Conservation (phyloP, 495 filamentous ascomycete species). For the Hyaloscypha bicolor region DNA sequence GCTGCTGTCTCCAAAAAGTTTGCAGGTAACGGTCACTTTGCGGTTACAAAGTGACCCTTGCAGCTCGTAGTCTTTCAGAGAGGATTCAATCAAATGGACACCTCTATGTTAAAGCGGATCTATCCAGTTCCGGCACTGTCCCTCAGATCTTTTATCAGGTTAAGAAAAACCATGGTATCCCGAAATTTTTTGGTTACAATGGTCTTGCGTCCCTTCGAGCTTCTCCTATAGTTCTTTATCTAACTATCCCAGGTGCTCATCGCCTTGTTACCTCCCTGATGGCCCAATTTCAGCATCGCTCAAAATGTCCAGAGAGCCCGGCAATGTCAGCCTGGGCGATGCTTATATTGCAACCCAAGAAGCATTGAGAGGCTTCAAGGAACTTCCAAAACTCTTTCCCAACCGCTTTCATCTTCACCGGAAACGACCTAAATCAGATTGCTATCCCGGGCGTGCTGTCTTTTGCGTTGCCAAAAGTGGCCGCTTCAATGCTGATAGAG, state of each 20-base stretch:
- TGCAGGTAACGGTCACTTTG: too few species aligned
- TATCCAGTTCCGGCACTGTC: not conserved
- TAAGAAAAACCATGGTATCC: not conserved
- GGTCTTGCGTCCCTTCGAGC: not conserved
- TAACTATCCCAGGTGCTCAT: not conserved
- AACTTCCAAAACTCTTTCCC: not conserved
- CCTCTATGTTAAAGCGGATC: not conserved
- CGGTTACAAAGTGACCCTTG: not conserved
- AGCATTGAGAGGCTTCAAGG: not conserved
- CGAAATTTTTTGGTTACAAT: not conserved
- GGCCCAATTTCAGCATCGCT: not conserved
- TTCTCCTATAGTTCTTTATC: not conserved
- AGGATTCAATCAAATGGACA: not conserved
- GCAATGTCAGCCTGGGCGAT: not conserved
- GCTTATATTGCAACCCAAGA: not conserved
- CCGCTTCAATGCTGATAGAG: not conserved
- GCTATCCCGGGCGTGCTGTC: not conserved
- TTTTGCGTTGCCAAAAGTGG: not conserved
- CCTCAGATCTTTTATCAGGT: not conserved
- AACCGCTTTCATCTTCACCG: not conserved
- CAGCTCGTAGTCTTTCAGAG: not conserved
- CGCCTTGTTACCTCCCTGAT: not conserved
- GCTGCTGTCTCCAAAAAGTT: not conserved
- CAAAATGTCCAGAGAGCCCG: not conserved
- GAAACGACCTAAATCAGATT: not conserved